These are phyloP conservation scores for Colletotrichum sp. DNA, from an alignment of 2,329 filamentous ascomycete species.

Conservation along the genomic window DNA sequence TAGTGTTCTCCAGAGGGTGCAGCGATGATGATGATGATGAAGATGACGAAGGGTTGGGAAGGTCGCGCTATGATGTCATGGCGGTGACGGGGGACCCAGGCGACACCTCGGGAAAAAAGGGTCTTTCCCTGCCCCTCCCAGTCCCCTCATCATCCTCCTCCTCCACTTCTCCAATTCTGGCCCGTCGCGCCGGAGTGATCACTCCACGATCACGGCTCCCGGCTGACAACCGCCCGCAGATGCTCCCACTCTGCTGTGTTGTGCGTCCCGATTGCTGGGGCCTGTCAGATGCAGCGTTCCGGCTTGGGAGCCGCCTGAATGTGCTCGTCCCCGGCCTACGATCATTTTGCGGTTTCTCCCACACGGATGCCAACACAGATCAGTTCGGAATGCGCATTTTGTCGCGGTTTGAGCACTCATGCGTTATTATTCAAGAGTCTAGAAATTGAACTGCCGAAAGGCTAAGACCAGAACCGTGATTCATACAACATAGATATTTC, in stretches of 20 bases:
- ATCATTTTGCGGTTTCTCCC: neutral
- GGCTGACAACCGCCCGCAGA: neutral
- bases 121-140: neutral
- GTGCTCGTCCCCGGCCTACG: neutral
- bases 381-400: neutral
- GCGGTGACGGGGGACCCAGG: neutral
- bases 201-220: neutral
- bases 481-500: neutral
- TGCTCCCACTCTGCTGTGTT: neutral
- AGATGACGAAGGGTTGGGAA: slow-evolving; percentile 16
- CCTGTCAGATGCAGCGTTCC: neutral
- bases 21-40: slow-evolving; percentile 11
- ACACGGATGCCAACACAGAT: neutral
- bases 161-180: neutral
- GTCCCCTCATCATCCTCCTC: neutral
- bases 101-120: neutral
- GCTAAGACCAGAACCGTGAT: neutral
- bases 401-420: neutral
- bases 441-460: neutral
- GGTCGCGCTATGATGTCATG: slow-evolving; percentile 21
- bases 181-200: neutral
- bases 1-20: neutral
- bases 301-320: neutral
- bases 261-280: neutral
- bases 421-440: neutral